phyloP scores from a whole-genome alignment of 2,329 filamentous ascomycete genomes.

The Cryphonectria carpinicola region DNA sequence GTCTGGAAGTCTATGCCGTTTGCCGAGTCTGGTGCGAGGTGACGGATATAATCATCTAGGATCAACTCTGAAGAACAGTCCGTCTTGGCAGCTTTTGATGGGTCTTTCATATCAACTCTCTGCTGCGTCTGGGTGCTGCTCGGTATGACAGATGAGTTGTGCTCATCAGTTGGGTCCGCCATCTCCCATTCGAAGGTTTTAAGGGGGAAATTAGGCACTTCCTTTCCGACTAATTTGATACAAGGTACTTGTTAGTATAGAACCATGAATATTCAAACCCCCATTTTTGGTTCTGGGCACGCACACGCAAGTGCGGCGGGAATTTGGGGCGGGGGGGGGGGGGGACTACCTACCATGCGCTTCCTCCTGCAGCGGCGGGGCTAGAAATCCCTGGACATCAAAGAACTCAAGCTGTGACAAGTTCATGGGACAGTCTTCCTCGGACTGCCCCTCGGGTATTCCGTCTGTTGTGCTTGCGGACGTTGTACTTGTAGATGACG shows the following conservation, averaged over 20 bases:
- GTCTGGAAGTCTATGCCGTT: neutral
- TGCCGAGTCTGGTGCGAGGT: neutral
- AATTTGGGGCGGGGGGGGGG: too few species aligned
- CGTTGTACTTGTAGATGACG: neutral
- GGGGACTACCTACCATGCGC: neutral
- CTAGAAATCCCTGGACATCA: neutral
- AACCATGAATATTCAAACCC: too few species aligned
- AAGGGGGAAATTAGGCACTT: neutral
- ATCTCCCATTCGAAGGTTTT: neutral
- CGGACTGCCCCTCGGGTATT: neutral
- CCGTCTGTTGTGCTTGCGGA: slow-evolving; percentile 1
- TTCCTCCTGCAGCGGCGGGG: neutral
- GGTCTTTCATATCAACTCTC: neutral
- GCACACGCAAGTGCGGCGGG: neutral
- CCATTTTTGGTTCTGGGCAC: neutral
- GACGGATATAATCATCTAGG: neutral
- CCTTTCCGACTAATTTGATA: neutral
- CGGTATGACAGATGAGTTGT: neutral
- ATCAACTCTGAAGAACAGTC: neutral
- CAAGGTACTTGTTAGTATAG: neutral
- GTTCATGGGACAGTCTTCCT: neutral
- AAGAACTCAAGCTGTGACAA: neutral
- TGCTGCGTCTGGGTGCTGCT: neutral
- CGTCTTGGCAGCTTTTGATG: neutral
- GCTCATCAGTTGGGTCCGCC: neutral